These are phyloP conservation scores for Pelargonium fulgidum DNA, from an alignment of 441 rosid genomes.

Conservation along the genomic window DNA sequence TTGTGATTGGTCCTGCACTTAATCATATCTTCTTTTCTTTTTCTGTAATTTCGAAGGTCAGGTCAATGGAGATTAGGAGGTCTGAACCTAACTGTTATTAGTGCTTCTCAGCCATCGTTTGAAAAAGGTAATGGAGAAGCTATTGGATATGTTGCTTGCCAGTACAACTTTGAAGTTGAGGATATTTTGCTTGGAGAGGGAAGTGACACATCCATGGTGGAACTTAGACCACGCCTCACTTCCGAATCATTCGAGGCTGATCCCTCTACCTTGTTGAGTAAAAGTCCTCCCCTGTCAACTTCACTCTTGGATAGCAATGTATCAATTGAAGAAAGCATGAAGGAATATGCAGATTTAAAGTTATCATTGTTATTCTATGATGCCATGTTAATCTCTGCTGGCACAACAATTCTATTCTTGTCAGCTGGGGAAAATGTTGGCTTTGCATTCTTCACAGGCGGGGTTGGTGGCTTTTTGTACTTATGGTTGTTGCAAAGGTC, in stretches of 20 bases:
- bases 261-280: conserved; percentile 22
- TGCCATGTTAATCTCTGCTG: conserved; percentile 41
- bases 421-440: conserved; percentile 43
- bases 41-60: conserved; percentile 31
- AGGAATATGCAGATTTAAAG: conserved; percentile 69
- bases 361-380: conserved; percentile 67
- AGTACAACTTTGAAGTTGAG: conserved; percentile 56
- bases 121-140: conserved; percentile 24
- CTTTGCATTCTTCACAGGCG: conserved; percentile 64
- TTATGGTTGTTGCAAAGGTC: conserved; percentile 62
- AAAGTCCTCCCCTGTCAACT: conserved; percentile 24
- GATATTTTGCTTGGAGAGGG: conserved; percentile 69
- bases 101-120: conserved; percentile 22
- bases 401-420: conserved; percentile 38
- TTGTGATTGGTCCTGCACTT: too few species aligned
- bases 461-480: conserved; percentile 58
- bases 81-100: conserved; percentile 39
- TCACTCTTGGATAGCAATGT: conserved; percentile 18
- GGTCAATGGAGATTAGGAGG: conserved; percentile 86
- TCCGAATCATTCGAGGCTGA: conserved; percentile 38
- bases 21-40: conserved; percentile 2
- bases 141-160: conserved; percentile 23
- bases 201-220: conserved; percentile 52
- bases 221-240: conserved; percentile 44
- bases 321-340: conserved; percentile 72